A percentile compares a stretch with the other conserved stretches of the same genome.
These are phyloP conservation scores for Suaeda aralocaspica DNA, from an alignment of 148 eudicot genomes.

Conservation along the genomic window DNA sequence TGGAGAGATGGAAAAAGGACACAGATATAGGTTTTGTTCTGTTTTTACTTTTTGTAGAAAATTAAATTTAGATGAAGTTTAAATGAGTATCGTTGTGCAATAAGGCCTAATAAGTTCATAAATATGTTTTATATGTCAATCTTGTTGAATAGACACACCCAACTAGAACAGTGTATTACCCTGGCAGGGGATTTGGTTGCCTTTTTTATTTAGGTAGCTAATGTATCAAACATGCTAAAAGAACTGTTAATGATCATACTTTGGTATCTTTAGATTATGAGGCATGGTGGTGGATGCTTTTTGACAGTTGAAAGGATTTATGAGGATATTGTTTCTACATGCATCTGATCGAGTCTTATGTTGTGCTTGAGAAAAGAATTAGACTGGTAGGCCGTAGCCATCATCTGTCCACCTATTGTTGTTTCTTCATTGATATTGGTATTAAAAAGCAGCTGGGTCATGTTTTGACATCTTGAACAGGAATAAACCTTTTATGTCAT, in stretches of 20 bases:
- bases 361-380: background rate
- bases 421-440: background rate
- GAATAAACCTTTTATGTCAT: background rate
- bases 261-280: background rate
- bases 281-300: background rate
- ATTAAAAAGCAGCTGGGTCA: background rate
- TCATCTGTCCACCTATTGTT: background rate
- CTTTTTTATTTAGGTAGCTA: background rate
- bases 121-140: too few relatives aligned
- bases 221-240: background rate
- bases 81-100: too few relatives aligned
- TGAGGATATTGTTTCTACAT: background rate
- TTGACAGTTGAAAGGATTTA: background rate
- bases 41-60: too few relatives aligned
- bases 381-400: background rate
- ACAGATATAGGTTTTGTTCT: too few relatives aligned
- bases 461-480: background rate
- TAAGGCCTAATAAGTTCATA: too few relatives aligned
- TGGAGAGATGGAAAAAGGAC: background rate
- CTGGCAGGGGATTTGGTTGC: background rate
- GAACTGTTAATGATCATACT: background rate
- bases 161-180: background rate
- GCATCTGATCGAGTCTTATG: slow-evolving; percentile 5
- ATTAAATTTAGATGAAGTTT: too few relatives aligned
- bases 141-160: too few relatives aligned